Conservation (phyloP, 176 grass and related monocot species). For the Carex kokanica region DNA sequence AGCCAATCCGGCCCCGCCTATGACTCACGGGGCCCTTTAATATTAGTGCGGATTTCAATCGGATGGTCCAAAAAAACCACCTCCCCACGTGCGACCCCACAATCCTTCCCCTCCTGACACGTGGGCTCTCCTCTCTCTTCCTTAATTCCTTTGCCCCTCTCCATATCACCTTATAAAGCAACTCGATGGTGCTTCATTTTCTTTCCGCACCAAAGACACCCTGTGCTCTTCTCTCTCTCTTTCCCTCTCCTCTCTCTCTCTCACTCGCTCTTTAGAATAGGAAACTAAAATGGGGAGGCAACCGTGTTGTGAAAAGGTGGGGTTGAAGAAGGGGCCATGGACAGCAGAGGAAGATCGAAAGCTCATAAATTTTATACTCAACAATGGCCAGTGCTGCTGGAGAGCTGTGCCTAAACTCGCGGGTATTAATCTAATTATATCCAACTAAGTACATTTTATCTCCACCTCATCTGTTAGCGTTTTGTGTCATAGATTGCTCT, state of each 20-base stretch:
- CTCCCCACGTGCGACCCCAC: constrained; percentile 11
- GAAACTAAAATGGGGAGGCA: constrained; percentile 54
- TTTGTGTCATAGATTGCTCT: neutral
- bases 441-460: constrained; percentile 12
- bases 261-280: neutral
- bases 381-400: constrained; percentile 72
- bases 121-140: neutral
- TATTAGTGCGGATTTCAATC: no score
- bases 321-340: constrained; percentile 81
- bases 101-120: constrained; percentile 2
- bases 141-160: neutral
- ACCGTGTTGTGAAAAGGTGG: constrained; percentile 85
- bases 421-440: constrained; percentile 31
- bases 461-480: neutral
- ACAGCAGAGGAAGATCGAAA: constrained; percentile 71
- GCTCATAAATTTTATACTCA: constrained; percentile 71
- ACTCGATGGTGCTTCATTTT: constrained; percentile 38
- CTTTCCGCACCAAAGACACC: constrained; percentile 5
- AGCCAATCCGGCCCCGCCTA: no score
- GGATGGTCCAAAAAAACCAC: neutral
- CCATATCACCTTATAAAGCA: constrained; percentile 59
- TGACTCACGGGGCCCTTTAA: no score
- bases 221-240: constrained; percentile 1
- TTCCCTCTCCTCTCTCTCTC: neutral
- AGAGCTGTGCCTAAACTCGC: constrained; percentile 81